These are phyloP conservation scores for Periconia sp. DNA, from an alignment of 2,329 filamentous ascomycete species.

Conservation along the genomic window DNA sequence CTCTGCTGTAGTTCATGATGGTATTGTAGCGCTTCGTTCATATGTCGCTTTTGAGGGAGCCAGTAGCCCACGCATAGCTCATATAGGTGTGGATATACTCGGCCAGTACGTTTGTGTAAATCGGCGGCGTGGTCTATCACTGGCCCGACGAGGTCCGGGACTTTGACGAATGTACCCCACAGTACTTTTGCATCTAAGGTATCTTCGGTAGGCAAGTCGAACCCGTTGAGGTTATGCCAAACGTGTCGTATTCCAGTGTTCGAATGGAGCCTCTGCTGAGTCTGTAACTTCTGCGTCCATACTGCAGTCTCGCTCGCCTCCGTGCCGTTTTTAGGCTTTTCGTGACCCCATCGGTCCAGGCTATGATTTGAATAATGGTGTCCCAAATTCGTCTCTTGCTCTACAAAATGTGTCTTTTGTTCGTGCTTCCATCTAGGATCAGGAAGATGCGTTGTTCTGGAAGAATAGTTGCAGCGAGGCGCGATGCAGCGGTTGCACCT, in stretches of 20 bases:
- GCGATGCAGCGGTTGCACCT: conserved; percentile 23
- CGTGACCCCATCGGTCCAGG: background rate
- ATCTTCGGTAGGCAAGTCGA: conserved; percentile 49
- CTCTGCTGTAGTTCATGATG: conserved; percentile 34
- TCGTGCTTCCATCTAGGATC: too few relatives aligned
- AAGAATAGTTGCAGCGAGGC: conserved; percentile 21
- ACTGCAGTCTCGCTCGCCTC: conserved; percentile 25
- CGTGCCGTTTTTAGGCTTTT: background rate
- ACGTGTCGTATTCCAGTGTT: conserved; percentile 49
- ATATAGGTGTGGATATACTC: conserved; percentile 50
- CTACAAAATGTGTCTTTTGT: too few relatives aligned
- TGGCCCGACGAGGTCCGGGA: conserved; percentile 41
- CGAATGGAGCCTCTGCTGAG: conserved; percentile 50
- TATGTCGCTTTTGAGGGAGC: conserved; percentile 25
- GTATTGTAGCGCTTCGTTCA: conserved; percentile 23
- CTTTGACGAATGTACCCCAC: conserved; percentile 54
- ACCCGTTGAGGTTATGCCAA: conserved; percentile 47
- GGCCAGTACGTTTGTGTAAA: conserved; percentile 47
- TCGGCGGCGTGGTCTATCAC: conserved; percentile 50
- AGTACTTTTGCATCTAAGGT: conserved; percentile 47
- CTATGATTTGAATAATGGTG: too few relatives aligned
- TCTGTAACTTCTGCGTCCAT: conserved; percentile 52
- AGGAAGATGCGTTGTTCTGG: background rate
- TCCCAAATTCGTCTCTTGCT: too few relatives aligned
- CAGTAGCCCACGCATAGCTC: conserved; percentile 50